Evolutionary conservation across 495 filamentous ascomycete genomes (phyloP).

Genomic region (Xylaria venustula): DNA sequence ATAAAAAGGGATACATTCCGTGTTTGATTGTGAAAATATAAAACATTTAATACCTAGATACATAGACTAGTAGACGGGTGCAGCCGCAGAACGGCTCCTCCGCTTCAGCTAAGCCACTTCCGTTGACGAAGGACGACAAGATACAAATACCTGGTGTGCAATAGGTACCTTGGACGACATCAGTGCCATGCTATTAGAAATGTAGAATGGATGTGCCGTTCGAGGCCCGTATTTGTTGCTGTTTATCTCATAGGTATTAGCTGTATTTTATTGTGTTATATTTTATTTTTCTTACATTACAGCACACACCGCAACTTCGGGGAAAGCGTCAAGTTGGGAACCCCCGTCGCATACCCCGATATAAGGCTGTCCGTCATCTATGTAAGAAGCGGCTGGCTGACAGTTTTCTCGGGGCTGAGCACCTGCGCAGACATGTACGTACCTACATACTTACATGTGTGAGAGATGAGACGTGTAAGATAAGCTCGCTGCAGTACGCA

Average conservation of each 20-base stretch:
- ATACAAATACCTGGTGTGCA: no score
- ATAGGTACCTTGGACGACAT: neutral
- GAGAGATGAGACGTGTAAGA: neutral
- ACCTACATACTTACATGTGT: neutral
- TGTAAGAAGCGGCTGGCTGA: constrained; percentile 2
- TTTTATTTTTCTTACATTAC: neutral
- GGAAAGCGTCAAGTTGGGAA: neutral
- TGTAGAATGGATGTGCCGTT: no score
- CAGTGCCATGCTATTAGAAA: no score
- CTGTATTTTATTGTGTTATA: neutral
- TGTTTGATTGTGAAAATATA: neutral
- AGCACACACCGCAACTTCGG: constrained; percentile 4
- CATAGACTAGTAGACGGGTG: constrained; percentile 2
- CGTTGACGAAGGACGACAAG: neutral
- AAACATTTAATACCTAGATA: neutral
- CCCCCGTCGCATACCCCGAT: constrained; percentile 3
- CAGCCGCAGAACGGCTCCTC: constrained; percentile 5
- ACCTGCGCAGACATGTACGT: neutral
- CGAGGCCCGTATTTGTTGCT: no score
- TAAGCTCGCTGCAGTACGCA: neutral
- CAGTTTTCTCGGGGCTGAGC: neutral
- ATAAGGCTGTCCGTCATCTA: constrained; percentile 14
- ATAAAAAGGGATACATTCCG: no score
- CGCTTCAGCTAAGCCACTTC: constrained; percentile 5
- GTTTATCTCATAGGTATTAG: no score